phyloP scores from a whole-genome alignment of 441 rosid genomes.

The Metrosideros polymorpha region DNA sequence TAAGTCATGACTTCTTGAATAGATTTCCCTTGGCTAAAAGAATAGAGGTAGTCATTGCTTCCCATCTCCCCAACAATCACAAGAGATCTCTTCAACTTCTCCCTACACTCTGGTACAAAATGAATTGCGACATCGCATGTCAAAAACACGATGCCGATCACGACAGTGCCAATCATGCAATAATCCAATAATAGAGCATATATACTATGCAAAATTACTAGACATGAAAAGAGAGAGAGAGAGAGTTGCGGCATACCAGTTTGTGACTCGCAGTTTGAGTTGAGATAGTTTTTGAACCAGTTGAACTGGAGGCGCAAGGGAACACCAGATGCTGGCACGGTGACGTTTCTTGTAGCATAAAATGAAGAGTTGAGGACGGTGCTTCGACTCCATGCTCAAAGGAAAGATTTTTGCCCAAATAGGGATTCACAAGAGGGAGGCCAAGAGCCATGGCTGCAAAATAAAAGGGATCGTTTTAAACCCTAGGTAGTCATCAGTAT shows the following conservation, averaged over 20 bases:
- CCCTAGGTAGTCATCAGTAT: no score
- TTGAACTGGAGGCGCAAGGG: neutral
- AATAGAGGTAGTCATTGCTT: neutral
- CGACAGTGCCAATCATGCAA: neutral
- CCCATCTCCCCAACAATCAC: conserved; percentile 7
- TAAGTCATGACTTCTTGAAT: conserved; percentile 1
- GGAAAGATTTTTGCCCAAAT: neutral
- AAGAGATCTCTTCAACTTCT: conserved; percentile 1
- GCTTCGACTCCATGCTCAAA: conserved; percentile 1
- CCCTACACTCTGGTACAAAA: neutral
- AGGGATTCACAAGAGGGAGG: conserved; percentile 4
- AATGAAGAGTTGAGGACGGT: neutral
- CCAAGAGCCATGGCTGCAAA: neutral
- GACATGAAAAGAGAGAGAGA: neutral
- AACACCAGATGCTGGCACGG: neutral
- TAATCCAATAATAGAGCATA: neutral
- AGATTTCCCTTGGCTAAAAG: neutral
- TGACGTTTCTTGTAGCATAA: neutral
- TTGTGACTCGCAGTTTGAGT: neutral
- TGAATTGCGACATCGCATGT: neutral
- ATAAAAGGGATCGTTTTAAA: neutral
- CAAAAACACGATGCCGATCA: neutral
- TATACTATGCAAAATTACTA: neutral
- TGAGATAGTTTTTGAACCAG: neutral
- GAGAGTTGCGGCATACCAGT: neutral